These are phyloP conservation scores for Collariella sp. DNA, from an alignment of 495 filamentous ascomycete genomes.

Conservation along the genomic window DNA sequence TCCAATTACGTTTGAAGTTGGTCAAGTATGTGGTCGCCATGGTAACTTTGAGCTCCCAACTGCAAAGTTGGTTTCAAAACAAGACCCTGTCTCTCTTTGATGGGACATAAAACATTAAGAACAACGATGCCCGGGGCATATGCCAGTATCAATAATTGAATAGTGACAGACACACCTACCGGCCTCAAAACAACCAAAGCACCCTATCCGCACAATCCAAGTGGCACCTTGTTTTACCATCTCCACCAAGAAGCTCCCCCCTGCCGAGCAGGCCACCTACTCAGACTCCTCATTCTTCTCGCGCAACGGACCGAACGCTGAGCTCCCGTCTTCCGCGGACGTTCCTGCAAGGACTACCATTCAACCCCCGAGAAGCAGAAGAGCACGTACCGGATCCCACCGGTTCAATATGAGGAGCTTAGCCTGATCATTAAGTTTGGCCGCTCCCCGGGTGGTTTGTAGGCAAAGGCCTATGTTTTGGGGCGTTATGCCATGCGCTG, in stretches of 20 bases:
- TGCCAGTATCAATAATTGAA: no score
- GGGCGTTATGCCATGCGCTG: slow-evolving; percentile 32
- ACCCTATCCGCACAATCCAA: background rate
- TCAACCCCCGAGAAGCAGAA: background rate
- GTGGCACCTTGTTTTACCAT: background rate
- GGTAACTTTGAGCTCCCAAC: no score
- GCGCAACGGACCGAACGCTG: background rate
- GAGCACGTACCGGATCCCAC: background rate
- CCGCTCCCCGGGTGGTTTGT: slow-evolving; percentile 26
- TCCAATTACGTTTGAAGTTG: no score
- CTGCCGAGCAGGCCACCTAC: background rate
- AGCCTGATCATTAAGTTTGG: slow-evolving; percentile 41
- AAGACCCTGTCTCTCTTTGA: no score
- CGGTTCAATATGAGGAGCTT: slow-evolving; percentile 26
- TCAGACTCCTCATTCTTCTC: background rate
- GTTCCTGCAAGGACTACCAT: background rate
- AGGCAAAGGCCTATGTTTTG: slow-evolving; percentile 38
- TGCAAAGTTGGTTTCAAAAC: no score
- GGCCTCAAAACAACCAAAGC: background rate
- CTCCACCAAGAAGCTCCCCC: background rate
- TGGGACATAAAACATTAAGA: no score
- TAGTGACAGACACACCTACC: no score
- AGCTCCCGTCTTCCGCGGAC: background rate
- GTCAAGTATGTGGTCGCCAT: no score
- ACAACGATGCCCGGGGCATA: no score